Evolutionary conservation across 1,139 yeast species (phyloP), one percentile per base, ranked within the genome.

Genomic region (Geotrichum cucujoidarum): DNA sequence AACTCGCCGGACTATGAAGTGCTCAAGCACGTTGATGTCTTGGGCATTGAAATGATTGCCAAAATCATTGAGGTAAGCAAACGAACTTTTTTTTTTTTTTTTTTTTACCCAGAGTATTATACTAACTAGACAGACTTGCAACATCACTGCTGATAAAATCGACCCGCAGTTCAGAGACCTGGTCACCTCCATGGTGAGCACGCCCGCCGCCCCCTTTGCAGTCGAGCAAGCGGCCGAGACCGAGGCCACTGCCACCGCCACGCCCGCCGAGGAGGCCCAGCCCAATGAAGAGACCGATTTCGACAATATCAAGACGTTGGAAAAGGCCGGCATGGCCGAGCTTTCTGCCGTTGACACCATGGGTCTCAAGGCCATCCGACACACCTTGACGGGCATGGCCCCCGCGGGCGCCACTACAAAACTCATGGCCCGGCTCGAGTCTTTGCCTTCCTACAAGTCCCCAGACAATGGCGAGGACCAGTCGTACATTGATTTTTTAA

Each of bases 351-450:
- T 88, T 6, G 83, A 82, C 43, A 80, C 96, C 0, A 78, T 81
- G 55, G 95, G 95, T 5, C 74, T 90, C 67, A 83, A 82, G 58
- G 83, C 83, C 13, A 83, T 90, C 51, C 78, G 95, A 62, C 88
- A 86, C 57, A 78, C 95, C 1, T 72, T 90, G 33, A 63, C 80
- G 34, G 96, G 95, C 0, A 72, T 92, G 38, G 55, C 56, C 35
- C 52, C 60, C 31, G 54, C 60, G 21, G 59, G 41, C n/a, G 51
- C 59, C 29, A 37, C 45, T 11, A 29, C 54, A 20, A 52, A 55
- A 36, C 52, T 56, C 38, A 45, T 38, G 44, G 55, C 50, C 30
- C 52, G 47, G 43, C 45, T 57, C 38, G 55, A 59, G n/a, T 68
- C 67, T 10, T 57, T 61, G 16, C 52, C 58, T 39, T 61, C 56